Evolutionary conservation across 352 stramenopile genomes (phyloP).

Genomic region (Elongisporangium senticosum): DNA sequence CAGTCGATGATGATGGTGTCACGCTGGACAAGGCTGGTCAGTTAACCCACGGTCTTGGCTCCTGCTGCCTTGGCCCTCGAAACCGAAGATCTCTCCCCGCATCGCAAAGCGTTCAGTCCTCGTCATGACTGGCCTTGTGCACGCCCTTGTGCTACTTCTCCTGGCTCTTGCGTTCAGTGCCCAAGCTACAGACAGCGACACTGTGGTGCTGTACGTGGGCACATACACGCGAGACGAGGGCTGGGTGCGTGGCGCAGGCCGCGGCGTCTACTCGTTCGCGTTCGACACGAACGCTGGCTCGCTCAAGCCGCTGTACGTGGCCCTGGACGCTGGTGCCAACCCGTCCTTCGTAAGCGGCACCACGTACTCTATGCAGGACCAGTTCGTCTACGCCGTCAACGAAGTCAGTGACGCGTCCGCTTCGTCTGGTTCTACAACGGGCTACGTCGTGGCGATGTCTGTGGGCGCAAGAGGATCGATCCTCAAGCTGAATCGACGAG

Average conservation of each 20-base stretch:
- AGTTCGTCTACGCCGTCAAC: constrained; percentile 48
- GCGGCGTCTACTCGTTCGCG: constrained; percentile 30
- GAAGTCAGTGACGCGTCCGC: constrained; percentile 30
- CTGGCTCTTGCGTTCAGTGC: not conserved
- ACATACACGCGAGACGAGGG: constrained; percentile 39
- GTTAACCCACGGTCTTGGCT: not conserved
- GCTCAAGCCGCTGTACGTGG: constrained; percentile 15
- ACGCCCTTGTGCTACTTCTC: not conserved
- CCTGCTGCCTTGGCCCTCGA: not conserved
- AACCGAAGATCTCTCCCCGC: not conserved
- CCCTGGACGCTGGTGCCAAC: constrained; percentile 27
- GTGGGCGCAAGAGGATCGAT: constrained; percentile 26
- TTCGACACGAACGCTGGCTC: constrained; percentile 18
- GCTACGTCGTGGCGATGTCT: constrained; percentile 43
- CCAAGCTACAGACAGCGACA: not conserved
- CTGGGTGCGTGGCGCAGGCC: constrained; percentile 31
- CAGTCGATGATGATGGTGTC: no score
- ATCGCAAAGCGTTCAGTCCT: no score
- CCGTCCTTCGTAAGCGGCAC: constrained; percentile 28
- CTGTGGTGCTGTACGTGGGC: constrained; percentile 25
- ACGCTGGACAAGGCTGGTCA: no score
- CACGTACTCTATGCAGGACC: not conserved
- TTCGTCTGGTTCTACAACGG: constrained; percentile 24
- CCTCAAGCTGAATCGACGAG: constrained; percentile 41
- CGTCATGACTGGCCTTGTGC: not conserved